Evolutionary conservation across 805 yeast species (phyloP), one percentile per base, ranked within the genome.

Genomic region (Ogataea paraovalis): DNA sequence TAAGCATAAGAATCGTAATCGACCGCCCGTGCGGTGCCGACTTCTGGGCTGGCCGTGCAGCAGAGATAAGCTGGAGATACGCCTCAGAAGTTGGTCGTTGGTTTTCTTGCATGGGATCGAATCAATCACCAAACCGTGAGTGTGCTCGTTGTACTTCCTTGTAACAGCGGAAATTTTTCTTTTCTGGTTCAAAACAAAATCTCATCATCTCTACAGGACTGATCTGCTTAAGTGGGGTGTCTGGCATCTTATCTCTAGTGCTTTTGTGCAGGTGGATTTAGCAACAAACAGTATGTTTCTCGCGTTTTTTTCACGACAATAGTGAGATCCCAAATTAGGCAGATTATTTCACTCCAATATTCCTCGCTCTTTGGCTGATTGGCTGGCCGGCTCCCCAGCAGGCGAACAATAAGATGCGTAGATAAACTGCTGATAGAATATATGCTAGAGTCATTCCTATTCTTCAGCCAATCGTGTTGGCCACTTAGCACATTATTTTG

Each of bases 231-330:
- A n/a, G n/a, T n/a, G n/a, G n/a, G n/a, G n/a, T n/a, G n/a, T 25
- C 6, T 25, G 10, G 28, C 28, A 10, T 25, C 28, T 14, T 30
- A 30, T 30, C 12, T 30, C 16, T 30, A 7, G 2, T 36, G n/a
- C 13, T 20, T 13, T 36, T 21, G 12, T 25, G 28, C 10, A 7
- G 10, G 28, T 7, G 9, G 6, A 7, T 25, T 25, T 25, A 10
- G 28, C 28, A 25, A 25, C 28, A 10, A 10, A 25, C 28, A 25
- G 9, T 25, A 7, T 10, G 8, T 20, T 20, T 37, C 8, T 37
- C 39, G 8, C 22, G 10, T 12, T 8, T 7, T 9, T n/a, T 12
- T 77, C 51, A 80, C 79, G 18, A 72, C 75, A 48, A 76, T 64
- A 41, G 71, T 61, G 37, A 68, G 69, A 25, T 30, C 34, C 34